These are phyloP conservation scores for Cardiospermum halicacabum DNA, from an alignment of 345 rosid species.

Conservation along the genomic window DNA sequence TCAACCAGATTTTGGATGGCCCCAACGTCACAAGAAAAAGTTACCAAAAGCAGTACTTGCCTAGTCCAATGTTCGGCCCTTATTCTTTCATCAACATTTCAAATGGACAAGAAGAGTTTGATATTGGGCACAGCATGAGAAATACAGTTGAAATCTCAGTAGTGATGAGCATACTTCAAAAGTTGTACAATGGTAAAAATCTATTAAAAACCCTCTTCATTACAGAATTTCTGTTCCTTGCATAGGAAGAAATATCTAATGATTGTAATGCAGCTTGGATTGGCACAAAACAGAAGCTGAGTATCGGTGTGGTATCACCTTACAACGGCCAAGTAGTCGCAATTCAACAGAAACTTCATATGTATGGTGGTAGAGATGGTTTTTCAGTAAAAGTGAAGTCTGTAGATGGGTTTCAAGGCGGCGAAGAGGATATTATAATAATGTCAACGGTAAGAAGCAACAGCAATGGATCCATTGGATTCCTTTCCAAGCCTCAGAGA, in stretches of 20 bases:
- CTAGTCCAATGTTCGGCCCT: slow-evolving; percentile 41
- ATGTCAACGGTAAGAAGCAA: slow-evolving; percentile 1
- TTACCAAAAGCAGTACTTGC: slow-evolving; percentile 29
- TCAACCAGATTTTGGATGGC: slow-evolving; percentile 41
- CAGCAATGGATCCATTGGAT: neutral
- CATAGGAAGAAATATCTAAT: neutral
- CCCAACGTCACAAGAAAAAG: slow-evolving; percentile 26
- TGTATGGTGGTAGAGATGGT: neutral
- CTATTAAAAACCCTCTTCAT: neutral
- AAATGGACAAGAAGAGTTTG: slow-evolving; percentile 31
- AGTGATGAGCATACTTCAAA: slow-evolving; percentile 22
- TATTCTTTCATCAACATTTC: slow-evolving; percentile 40
- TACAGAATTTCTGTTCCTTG: too few relatives aligned
- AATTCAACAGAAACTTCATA: neutral
- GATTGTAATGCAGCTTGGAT: neutral
- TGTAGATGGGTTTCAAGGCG: slow-evolving; percentile 2
- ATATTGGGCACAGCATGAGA: slow-evolving; percentile 17
- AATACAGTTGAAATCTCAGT: slow-evolving; percentile 42
- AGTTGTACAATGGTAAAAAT: slow-evolving; percentile 32
- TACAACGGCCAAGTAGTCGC: neutral
- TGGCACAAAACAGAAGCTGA: neutral
- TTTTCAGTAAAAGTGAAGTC: neutral
- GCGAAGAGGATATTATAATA: slow-evolving; percentile 4
- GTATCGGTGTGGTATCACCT: neutral
- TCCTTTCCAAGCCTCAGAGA: neutral